Percentiles rank a stretch among this genome's conserved stretches.
Evolutionary conservation across 2,329 filamentous ascomycete species (phyloP).

Genomic region (Penicillium crustosum): DNA sequence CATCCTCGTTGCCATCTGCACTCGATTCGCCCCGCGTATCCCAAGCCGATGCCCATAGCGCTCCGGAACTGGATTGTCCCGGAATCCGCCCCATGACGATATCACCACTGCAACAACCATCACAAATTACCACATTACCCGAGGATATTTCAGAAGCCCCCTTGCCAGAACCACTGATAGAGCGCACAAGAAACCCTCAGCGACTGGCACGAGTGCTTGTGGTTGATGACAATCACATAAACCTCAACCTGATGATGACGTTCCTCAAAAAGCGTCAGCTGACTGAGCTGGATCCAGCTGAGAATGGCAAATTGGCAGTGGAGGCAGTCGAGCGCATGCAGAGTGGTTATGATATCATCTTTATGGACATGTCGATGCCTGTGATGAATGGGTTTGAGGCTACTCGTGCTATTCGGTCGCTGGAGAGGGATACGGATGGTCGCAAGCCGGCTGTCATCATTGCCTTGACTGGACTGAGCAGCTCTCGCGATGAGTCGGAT

Average conservation of each 20-base stretch:
- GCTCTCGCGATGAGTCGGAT: constrained; percentile 45
- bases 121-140: constrained; percentile 8
- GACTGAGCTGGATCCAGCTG: constrained; percentile 38
- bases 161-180: constrained; percentile 14
- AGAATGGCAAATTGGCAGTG: constrained; percentile 47
- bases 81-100: background rate
- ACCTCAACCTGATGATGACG: constrained; percentile 46
- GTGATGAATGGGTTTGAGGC: constrained; percentile 52
- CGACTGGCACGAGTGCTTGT: constrained; percentile 38
- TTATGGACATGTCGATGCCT: constrained; percentile 53
- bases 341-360: constrained; percentile 45
- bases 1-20: constrained; percentile 2
- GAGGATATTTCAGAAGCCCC: constrained; percentile 13
- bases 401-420: constrained; percentile 46
- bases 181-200: constrained; percentile 9
- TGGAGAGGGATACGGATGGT: constrained; percentile 39
- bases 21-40: background rate
- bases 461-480: constrained; percentile 48
- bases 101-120: constrained; percentile 1
- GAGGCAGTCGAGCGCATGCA: constrained; percentile 37
- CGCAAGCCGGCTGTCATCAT: constrained; percentile 42
- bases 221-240: constrained; percentile 50
- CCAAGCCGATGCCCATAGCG: background rate
- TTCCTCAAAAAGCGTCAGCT: constrained; percentile 44
- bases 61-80: background rate